Evolutionary conservation across 2,329 filamentous ascomycete genomes (phyloP).

Genomic region (Ascochyta fabae): DNA sequence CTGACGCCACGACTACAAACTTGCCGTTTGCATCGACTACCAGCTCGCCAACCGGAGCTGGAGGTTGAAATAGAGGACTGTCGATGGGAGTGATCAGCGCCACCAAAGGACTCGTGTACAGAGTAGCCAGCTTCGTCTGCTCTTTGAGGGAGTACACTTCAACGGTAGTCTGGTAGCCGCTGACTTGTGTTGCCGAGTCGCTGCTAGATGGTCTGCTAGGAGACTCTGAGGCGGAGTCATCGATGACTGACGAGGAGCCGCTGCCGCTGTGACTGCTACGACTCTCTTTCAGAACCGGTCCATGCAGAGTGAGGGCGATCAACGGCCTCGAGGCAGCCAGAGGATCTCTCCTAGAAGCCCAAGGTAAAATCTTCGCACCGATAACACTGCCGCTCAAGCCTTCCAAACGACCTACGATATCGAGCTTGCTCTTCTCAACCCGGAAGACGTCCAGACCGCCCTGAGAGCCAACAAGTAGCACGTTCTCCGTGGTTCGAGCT

Average conservation of each 20-base stretch:
- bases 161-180: constrained; percentile 82
- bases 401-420: constrained; percentile 72
- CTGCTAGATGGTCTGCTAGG: constrained; percentile 45
- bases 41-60: constrained; percentile 74
- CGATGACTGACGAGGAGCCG: constrained; percentile 44
- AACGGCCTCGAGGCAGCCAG: constrained; percentile 69
- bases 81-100: constrained; percentile 62
- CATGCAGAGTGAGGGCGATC: constrained; percentile 80
- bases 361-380: constrained; percentile 81
- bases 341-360: constrained; percentile 62
- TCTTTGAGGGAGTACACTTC: constrained; percentile 86
- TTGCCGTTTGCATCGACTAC: constrained; percentile 75
- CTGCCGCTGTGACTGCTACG: constrained; percentile 44
- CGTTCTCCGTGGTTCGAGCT: constrained; percentile 61
- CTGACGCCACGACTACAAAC: constrained; percentile 77
- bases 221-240: constrained; percentile 47
- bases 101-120: constrained; percentile 73
- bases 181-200: constrained; percentile 50
- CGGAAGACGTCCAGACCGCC: constrained; percentile 78
- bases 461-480: constrained; percentile 79
- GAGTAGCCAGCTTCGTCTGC: constrained; percentile 72
- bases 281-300: constrained; percentile 66
- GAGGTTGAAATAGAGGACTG: constrained; percentile 71
- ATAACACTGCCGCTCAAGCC: constrained; percentile 81
- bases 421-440: constrained; percentile 74